phyloP scores from a whole-genome alignment of 495 filamentous ascomycete genomes.

The Umbilicaria muhlenbergii region DNA sequence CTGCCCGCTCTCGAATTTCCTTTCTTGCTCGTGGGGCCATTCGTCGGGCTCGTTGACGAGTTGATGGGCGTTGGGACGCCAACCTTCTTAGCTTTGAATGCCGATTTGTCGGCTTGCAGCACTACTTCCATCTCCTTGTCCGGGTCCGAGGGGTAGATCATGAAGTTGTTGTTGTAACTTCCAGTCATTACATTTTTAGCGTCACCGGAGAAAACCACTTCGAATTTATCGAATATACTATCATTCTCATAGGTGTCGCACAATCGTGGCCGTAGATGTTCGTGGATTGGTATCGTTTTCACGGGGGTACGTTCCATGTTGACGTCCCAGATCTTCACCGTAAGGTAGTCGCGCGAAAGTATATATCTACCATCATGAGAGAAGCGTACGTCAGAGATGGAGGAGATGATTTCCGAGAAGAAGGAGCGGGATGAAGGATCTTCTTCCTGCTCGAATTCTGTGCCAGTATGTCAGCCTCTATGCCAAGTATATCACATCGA shows the following conservation, averaged over 20 bases:
- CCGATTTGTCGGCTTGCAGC: conserved; percentile 93
- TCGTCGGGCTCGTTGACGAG: conserved; percentile 51
- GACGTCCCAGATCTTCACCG: conserved; percentile 99
- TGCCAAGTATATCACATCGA: background rate
- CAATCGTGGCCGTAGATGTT: conserved; percentile 83
- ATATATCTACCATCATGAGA: conserved; percentile 94
- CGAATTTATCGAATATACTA: conserved; percentile 99
- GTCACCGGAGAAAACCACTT: conserved; percentile 97
- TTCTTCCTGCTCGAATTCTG: conserved; percentile 98
- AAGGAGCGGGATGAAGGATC: conserved; percentile 97
- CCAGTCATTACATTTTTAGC: conserved; percentile 99
- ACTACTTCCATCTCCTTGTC: conserved; percentile 95
- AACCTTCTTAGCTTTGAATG: conserved; percentile 99
- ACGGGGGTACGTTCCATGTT: conserved; percentile 95
- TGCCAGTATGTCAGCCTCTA: background rate
- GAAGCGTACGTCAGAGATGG: conserved; percentile 96
- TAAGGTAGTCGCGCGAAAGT: conserved; percentile 91
- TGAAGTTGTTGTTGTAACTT: conserved; percentile 99
- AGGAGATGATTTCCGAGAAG: conserved; percentile 99
- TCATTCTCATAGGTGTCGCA: conserved; percentile 99
- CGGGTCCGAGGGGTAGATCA: conserved; percentile 97
- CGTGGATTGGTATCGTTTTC: conserved; percentile 97
- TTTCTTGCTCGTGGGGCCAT: conserved; percentile 60
- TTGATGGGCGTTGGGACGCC: conserved; percentile 96
- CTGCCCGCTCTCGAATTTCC: conserved; percentile 73